Evolutionary conservation across 1,139 yeast species (phyloP).

Genomic region (Sugiyamaella novakii): DNA sequence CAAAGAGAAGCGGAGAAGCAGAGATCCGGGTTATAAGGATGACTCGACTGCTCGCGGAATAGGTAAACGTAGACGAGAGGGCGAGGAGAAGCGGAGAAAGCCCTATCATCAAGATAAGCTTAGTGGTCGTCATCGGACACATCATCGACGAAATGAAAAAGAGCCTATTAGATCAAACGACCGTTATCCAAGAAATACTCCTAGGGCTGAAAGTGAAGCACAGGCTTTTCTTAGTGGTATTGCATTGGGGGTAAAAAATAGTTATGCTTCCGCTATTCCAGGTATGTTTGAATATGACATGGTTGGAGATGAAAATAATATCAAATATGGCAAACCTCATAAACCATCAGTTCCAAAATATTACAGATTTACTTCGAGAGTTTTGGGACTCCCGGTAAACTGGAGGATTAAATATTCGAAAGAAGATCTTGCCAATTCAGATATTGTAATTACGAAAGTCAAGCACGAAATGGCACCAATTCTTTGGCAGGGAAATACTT

Average conservation of each 20-base stretch:
- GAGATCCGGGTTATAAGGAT: background rate
- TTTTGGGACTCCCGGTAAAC: constrained; percentile 15
- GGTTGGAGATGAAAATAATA: constrained; percentile 22
- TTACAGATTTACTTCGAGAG: constrained; percentile 18
- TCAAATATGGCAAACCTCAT: constrained; percentile 23
- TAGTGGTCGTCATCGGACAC: background rate
- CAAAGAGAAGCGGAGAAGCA: constrained; percentile 1
- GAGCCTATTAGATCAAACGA: background rate
- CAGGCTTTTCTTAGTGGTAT: constrained; percentile 4
- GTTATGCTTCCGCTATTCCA: background rate
- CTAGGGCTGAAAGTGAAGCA: background rate
- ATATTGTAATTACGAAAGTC: constrained; percentile 2
- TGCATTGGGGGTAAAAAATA: background rate
- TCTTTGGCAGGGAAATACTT: constrained; percentile 13
- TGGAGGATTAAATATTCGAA: constrained; percentile 13
- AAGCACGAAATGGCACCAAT: constrained; percentile 1
- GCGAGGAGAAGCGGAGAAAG: background rate
- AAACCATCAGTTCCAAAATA: constrained; percentile 22
- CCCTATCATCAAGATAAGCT: background rate
- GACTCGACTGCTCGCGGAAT: no score
- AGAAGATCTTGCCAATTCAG: constrained; percentile 11
- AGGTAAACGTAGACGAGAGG: background rate
- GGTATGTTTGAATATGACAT: constrained; percentile 18
- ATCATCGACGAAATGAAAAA: background rate
- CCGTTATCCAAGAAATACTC: background rate